Percentiles rank a stretch among this genome's conserved stretches.
These are phyloP conservation scores for Dryas drummondii DNA, from an alignment of 306 rosid species.

Conservation along the genomic window DNA sequence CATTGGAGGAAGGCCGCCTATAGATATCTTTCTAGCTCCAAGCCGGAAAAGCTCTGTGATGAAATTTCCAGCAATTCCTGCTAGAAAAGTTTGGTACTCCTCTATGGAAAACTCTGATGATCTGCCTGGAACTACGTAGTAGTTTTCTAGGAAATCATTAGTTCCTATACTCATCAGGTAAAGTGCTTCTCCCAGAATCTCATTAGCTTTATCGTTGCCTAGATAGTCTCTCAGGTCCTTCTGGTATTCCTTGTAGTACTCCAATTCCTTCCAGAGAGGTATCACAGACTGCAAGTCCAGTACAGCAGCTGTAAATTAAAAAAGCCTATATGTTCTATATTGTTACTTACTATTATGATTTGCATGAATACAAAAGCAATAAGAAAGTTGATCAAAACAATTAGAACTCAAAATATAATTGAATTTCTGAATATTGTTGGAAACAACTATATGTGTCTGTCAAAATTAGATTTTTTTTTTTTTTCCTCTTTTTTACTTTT, in stretches of 20 bases:
- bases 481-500: background rate
- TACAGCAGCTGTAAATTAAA: background rate
- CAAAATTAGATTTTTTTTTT: background rate
- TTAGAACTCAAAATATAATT: background rate
- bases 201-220: slow-evolving; percentile 42
- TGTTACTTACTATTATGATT: background rate
- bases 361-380: background rate
- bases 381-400: background rate
- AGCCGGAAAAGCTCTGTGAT: slow-evolving; percentile 32
- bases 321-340: background rate
- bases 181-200: slow-evolving; percentile 42
- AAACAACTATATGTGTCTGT: background rate
- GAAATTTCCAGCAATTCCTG: slow-evolving; percentile 38
- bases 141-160: slow-evolving; percentile 64
- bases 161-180: slow-evolving; percentile 55
- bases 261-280: slow-evolving; percentile 60
- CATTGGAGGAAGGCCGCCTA: slow-evolving; percentile 61
- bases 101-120: slow-evolving; percentile 42
- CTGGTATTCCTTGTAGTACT: slow-evolving; percentile 54
- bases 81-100: slow-evolving; percentile 44
- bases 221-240: slow-evolving; percentile 38
- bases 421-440: background rate
- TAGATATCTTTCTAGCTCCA: slow-evolving; percentile 46
- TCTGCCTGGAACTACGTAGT: slow-evolving; percentile 34
- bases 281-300: slow-evolving; percentile 49